Conservation (phyloP, 371 early-diverging fungal genomes). For the Mucor piriformis region DNA sequence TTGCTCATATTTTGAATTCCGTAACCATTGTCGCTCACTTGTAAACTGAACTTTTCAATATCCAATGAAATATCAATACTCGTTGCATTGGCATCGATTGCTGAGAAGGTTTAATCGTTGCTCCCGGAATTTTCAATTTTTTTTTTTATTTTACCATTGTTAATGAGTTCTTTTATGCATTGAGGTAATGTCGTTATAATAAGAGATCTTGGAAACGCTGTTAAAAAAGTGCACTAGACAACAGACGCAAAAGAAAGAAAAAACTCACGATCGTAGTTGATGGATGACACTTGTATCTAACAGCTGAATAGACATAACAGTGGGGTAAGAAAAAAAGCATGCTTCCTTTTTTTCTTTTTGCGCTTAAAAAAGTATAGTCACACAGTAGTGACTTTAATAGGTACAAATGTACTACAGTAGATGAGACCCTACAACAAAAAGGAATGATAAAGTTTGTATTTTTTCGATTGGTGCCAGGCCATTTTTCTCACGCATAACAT, state of each 20-base stretch:
- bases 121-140: neutral
- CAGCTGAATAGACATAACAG: constrained; percentile 6
- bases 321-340: neutral
- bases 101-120: constrained; percentile 22
- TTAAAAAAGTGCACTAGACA: too few species aligned
- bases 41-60: constrained; percentile 49
- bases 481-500: constrained; percentile 1
- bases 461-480: neutral
- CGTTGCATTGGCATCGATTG: constrained; percentile 64
- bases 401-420: too few species aligned
- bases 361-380: too few species aligned
- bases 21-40: constrained; percentile 67
- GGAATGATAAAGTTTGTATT: neutral
- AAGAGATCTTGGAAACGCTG: constrained; percentile 34
- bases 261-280: constrained; percentile 36
- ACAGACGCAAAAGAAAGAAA: neutral
- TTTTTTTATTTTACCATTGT: constrained; percentile 54
- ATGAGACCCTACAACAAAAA: too few species aligned
- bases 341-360: too few species aligned
- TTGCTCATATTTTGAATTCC: constrained; percentile 59
- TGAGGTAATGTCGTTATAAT: constrained; percentile 54
- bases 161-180: constrained; percentile 63
- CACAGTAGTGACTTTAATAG: too few species aligned
- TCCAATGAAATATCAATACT: constrained; percentile 52
- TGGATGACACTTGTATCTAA: constrained; percentile 27